phyloP scores from a whole-genome alignment of 176 grass and related monocot genomes.

The Oropetium thomaeum region DNA sequence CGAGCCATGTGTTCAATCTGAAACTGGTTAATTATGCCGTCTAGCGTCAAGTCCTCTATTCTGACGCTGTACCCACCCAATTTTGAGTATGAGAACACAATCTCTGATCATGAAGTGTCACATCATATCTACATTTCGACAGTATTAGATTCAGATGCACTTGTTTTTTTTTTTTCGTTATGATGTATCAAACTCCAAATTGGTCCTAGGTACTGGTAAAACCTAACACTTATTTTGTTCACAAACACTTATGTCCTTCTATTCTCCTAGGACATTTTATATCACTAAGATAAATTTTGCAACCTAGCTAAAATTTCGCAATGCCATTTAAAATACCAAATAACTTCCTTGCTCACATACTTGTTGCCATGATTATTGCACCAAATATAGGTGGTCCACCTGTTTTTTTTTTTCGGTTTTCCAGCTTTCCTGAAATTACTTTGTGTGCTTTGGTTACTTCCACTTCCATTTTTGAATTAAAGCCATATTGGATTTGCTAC shows the following conservation, averaged over 20 bases:
- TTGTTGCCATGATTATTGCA: neutral
- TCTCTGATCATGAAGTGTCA: neutral
- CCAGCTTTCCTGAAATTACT: neutral
- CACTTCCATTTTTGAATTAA: neutral
- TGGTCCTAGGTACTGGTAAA: neutral
- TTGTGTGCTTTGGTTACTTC: neutral
- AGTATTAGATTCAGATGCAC: neutral
- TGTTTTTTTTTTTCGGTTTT: slow-evolving; percentile 13
- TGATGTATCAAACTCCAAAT: neutral
- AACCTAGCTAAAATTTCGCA: neutral
- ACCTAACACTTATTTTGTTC: neutral
- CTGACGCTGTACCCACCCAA: neutral
- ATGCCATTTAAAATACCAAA: neutral
- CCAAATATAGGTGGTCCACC: neutral
- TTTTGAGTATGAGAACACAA: neutral
- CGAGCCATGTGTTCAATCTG: neutral
- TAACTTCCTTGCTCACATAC: neutral
- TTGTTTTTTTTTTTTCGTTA: neutral
- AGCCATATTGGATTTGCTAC: slow-evolving; percentile 25
- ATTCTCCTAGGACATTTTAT: neutral
- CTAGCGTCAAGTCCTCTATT: neutral
- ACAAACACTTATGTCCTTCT: neutral
- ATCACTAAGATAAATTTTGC: neutral
- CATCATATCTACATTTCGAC: neutral
- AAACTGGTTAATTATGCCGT: neutral